phyloP scores from a whole-genome alignment of 495 filamentous ascomycete species.

The Penicillium manginii region DNA sequence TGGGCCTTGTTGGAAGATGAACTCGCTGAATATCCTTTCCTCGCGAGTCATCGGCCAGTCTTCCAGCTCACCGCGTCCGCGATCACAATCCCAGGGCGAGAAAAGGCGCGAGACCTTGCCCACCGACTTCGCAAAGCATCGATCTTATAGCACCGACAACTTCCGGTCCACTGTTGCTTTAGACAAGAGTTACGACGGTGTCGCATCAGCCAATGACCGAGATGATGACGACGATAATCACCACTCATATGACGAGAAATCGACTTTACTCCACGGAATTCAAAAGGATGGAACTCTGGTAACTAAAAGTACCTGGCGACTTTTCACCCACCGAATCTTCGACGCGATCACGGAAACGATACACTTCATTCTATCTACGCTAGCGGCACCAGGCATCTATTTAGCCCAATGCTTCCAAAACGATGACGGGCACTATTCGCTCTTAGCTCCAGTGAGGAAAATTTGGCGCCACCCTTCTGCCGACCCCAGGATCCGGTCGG shows the following conservation, averaged over 20 bases:
- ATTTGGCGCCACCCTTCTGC: conserved; percentile 49
- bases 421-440: conserved; percentile 77
- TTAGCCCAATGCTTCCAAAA: conserved; percentile 80
- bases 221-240: conserved; percentile 34
- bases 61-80: conserved; percentile 54
- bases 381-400: conserved; percentile 79
- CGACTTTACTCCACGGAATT: conserved; percentile 57
- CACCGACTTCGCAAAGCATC: conserved; percentile 47
- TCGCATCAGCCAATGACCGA: conserved; percentile 25
- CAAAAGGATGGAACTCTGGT: conserved; percentile 58
- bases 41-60: conserved; percentile 76
- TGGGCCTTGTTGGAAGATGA: conserved; percentile 75
- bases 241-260: conserved; percentile 63
- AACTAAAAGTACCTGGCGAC: conserved; percentile 52
- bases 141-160: conserved; percentile 52
- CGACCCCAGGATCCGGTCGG: conserved; percentile 27
- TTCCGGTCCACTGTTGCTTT: conserved; percentile 36
- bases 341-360: conserved; percentile 66
- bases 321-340: conserved; percentile 50
- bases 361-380: conserved; percentile 73
- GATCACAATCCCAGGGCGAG: conserved; percentile 68
- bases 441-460: conserved; percentile 62
- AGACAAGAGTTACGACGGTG: conserved; percentile 44
- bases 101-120: conserved; percentile 48
- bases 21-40: conserved; percentile 95